Evolutionary conservation across 2,329 filamentous ascomycete species (phyloP), one percentile per base, ranked within the genome.

Genomic region (Dactylellina haptotyla): DNA sequence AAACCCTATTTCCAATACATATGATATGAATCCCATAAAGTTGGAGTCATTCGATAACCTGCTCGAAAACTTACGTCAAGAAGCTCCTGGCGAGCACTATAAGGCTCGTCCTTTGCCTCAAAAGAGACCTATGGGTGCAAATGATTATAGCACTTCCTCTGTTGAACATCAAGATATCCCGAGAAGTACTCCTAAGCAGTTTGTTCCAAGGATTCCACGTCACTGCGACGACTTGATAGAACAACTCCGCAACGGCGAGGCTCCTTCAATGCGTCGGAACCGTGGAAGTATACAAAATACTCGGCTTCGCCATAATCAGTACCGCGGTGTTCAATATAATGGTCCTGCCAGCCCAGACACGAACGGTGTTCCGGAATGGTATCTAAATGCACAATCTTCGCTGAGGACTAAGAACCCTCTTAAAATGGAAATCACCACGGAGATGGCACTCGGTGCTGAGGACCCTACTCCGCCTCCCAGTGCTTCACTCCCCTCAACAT

Each of bases 141-240:
- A 53, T 53, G n/a, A n/a, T n/a, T n/a, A n/a, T n/a, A n/a, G 48
- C 12, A 14, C 20, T 28, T 5, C 46, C 8, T 26, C 46, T 50
- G 9, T 9, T 46, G 20, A 12, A 34, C 30, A 6, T 14, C 14
- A 14, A 34, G 6, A 34, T 14, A 34, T n/a, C n/a, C n/a, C n/a
- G 30, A 34, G 30, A 34, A 34, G 30, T 34, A 23, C 18, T 8
- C n/a, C 41, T 20, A 18, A 53, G 3, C 18, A 50, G 10, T n/a
- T 51, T 18, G n/a, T 50, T 34, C 63, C 63, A 41, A 58, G 32
- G 16, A 56, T 70, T n/a, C 32, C 25, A 8, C 48, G 57, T 46
- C 57, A 45, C 25, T 71, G 51, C 23, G 66, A 71, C 28, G 58
- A 71, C 14, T 28, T 71, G 8, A 32, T 64, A 4, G 51, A 50